A percentile compares a stretch with the other conserved stretches of the same genome.
phyloP scores from a whole-genome alignment of 352 stramenopile species.

The Globisporangium takayamanum region DNA sequence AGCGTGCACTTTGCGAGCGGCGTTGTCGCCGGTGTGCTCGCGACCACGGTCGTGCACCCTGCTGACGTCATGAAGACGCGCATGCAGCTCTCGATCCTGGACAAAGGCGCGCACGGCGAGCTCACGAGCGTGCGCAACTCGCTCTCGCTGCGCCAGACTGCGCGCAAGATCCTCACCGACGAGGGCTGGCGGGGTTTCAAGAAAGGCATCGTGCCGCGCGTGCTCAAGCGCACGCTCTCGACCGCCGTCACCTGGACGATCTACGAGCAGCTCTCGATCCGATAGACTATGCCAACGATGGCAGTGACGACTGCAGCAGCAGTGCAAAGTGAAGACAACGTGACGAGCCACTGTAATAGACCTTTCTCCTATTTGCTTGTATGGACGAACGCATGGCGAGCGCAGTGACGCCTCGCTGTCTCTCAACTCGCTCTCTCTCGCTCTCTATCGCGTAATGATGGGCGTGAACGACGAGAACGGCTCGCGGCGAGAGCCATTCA shows the following conservation, averaged over 20 bases:
- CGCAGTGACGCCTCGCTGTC: not conserved
- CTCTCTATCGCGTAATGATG: constrained; percentile 75
- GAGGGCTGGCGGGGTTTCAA: constrained; percentile 93
- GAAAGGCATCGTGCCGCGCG: constrained; percentile 89
- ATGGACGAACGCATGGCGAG: not conserved
- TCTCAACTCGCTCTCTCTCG: constrained; percentile 13
- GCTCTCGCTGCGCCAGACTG: constrained; percentile 54
- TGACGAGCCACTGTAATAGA: constrained; percentile 1
- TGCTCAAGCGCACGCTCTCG: constrained; percentile 96
- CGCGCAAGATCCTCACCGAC: constrained; percentile 82
- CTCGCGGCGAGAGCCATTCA: constrained; percentile 31
- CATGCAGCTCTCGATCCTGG: constrained; percentile 79
- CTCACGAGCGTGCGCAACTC: constrained; percentile 42
- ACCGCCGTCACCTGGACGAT: constrained; percentile 99
- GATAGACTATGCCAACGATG: constrained; percentile 16
- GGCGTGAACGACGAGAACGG: constrained; percentile 81
- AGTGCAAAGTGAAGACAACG: not conserved
- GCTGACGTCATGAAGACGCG: constrained; percentile 86
- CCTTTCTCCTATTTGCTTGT: not conserved
- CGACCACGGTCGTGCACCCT: constrained; percentile 80
- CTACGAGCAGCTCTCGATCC: constrained; percentile 91
- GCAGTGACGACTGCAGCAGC: constrained; percentile 1
- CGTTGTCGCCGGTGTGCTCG: constrained; percentile 64
- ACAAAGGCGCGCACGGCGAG: constrained; percentile 21
- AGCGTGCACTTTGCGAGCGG: constrained; percentile 75